Evolutionary conservation across 1,139 yeast species (phyloP), one percentile per base, ranked within the genome.

Genomic region (Blastobotrys raffinosifermentans): DNA sequence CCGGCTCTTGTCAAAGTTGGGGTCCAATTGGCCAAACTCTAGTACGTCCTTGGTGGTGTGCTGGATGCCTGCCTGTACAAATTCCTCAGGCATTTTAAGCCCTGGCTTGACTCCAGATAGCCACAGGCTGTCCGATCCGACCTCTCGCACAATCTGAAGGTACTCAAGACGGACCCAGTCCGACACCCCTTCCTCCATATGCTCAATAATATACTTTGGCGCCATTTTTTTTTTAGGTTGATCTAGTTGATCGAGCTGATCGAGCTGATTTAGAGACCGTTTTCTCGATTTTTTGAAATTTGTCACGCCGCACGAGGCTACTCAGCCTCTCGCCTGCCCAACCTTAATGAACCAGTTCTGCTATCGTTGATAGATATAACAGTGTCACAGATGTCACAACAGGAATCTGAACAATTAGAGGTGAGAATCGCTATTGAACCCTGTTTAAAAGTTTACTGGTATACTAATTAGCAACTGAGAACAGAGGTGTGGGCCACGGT

Each of bases 171-270:
- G 72, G 29, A 89, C 97, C 98, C 98, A 91, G 52, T 84, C 93
- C 49, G 95, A 85, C 70, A 91, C 86, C 1, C 95, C 96, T 45
- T 80, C 84, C 61, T 91, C 98, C 96, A 91, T 87, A 59, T 91
- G 98, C 63, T 91, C 98, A 40, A 91, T 86, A 38, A 91, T 76
- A 68, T 86, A 89, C 62, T 84, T 86, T 19, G 41, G 41, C 8
- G 41, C 41, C 45, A 42, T 42, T 19, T 31, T 34, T 18, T 8
- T 6, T 6, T 21, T 32, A n/a, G 15, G 14, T 17, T 10, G 11
- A 27, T 27, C 20, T 14, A 4, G 20, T 14, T 4, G 4, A n/a
- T n/a, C n/a, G n/a, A n/a, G n/a, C n/a, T n/a, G n/a, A n/a, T n/a
- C n/a, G n/a, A n/a, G n/a, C n/a, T n/a, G n/a, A n/a, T n/a, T n/a